Base-by-base conservation (phyloP, 495 filamentous ascomycete genomes). In the Baudoinia panamericana region DNA sequence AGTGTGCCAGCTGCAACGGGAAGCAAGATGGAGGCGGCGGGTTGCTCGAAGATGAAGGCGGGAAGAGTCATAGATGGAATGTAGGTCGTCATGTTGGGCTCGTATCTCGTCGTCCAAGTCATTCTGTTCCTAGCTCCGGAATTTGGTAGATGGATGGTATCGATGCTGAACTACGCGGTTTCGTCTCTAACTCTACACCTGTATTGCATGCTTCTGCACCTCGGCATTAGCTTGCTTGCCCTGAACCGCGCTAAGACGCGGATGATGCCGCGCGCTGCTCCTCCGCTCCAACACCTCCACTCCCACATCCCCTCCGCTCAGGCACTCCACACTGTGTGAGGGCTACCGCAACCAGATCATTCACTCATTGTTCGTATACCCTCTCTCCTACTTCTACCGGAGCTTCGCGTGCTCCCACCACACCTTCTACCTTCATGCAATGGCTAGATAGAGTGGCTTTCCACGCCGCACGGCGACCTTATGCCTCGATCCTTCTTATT, bases 11-110 rank as follows among this genome's bases (percentile, higher is more conserved):
- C 49, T 2, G 63, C 64, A 30, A 87, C 57, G 12, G 83, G 83
- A 0, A 87, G 63, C 7, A 85, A 68, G 43, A 84, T 70, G 6
- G 79, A 72, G 13, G 67, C 63, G n/a, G 77, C 73, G 7, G 80
- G 72, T 41, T 69, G 69, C 50, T 66, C 62, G 61, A 86, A 82
- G 44, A 82, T 51, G 49, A 63, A 55, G 16, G 61, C 58, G 11
- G 83, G 82, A 23, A 81, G 68, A 25, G 72, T 82, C 50, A 68
- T 41, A 20, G 58, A 63, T 30, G 68, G 56, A 36, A 70, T 63
- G 62, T 77, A 75, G 46, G 76, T 71, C 4, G 78, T 82, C 79
- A 84, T 84, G 16, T 31, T 71, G 39, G 30, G 10, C 42, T 31
- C 9, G 21, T 34, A 9, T 9, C 8, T 9, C 9, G 26, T 29